Evolutionary conservation across 1,139 yeast genomes (phyloP).

Genomic region (Hansenula lynferdii): DNA sequence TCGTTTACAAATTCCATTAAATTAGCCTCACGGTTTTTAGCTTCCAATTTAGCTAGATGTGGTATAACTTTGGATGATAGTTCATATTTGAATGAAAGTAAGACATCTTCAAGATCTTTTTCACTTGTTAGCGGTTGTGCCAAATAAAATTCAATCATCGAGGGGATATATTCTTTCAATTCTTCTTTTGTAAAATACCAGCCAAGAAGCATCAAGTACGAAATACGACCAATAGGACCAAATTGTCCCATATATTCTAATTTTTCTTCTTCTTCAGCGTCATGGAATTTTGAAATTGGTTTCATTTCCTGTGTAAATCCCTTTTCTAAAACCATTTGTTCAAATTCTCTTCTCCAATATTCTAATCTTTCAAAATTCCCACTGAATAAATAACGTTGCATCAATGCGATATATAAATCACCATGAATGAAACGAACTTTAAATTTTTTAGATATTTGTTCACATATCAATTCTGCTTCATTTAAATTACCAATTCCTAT

Average conservation of each 20-base stretch:
- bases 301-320: not conserved
- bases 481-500: not conserved
- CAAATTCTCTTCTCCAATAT: slow-evolving; percentile 2
- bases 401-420: not conserved
- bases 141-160: slow-evolving; percentile 15
- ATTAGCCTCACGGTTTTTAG: not conserved
- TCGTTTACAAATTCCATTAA: slow-evolving; percentile 8
- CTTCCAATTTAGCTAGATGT: slow-evolving; percentile 5
- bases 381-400: not conserved
- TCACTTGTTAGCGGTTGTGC: slow-evolving; percentile 5
- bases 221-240: not conserved
- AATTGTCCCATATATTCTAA: not conserved
- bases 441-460: not conserved
- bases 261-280: not conserved
- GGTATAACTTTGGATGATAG: slow-evolving; percentile 14
- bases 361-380: slow-evolving; percentile 1
- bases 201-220: not conserved
- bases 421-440: not conserved
- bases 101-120: slow-evolving; percentile 10
- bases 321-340: not conserved
- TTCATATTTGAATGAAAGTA: slow-evolving; percentile 13
- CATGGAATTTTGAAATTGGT: not conserved
- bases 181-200: not conserved
- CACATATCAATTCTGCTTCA: not conserved
- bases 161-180: slow-evolving; percentile 2